Conservation (phyloP, 345 rosid genomes). For the Eucalyptus coolabah region DNA sequence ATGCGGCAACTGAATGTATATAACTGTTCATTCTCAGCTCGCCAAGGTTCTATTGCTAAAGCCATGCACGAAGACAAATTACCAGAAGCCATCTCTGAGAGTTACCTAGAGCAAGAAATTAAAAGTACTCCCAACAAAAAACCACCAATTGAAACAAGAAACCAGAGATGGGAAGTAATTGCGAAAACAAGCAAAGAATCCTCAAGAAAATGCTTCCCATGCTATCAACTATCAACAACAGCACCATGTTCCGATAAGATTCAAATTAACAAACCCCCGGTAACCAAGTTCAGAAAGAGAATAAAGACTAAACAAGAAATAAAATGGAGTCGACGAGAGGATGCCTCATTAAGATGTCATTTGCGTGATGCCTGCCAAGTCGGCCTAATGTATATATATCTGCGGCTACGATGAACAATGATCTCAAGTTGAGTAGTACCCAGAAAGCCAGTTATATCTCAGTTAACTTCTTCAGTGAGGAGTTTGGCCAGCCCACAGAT, state of each 20-base stretch:
- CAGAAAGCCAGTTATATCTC: background rate
- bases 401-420: background rate
- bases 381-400: background rate
- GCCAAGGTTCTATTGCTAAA: background rate
- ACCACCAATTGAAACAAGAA: background rate
- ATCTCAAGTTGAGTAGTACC: background rate
- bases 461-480: slow-evolving; percentile 20
- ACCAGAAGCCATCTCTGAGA: background rate
- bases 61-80: background rate
- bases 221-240: background rate
- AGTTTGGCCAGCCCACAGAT: slow-evolving; percentile 39
- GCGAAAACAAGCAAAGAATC: background rate
- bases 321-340: background rate
- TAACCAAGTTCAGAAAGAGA: background rate
- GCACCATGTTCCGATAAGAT: background rate
- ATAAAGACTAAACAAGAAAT: background rate
- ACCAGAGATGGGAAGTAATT: background rate
- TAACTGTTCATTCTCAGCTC: background rate
- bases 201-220: background rate
- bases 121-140: background rate
- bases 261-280: background rate
- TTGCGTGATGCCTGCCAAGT: background rate
- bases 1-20: background rate
- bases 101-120: background rate
- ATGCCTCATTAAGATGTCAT: background rate